These are phyloP conservation scores for Tilletia setariae DNA, from an alignment of 1,284 basidiomycete genomes.

Conservation along the genomic window DNA sequence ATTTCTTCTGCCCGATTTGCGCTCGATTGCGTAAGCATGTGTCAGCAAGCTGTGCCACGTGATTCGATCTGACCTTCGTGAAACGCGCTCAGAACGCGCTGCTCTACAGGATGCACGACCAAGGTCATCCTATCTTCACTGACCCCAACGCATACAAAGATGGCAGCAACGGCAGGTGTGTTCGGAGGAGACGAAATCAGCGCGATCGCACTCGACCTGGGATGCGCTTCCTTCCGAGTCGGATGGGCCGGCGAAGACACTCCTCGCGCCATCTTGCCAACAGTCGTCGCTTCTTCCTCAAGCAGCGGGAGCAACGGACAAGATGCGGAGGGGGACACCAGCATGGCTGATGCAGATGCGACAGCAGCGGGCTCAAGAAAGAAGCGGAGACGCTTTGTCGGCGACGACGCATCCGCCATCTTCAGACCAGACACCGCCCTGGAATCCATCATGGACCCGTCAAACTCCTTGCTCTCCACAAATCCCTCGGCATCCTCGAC, in stretches of 20 bases:
- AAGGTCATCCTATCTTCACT: too few species aligned
- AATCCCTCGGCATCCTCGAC: conserved; percentile 65
- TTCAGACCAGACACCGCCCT: conserved; percentile 10
- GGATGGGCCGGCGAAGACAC: conserved; percentile 91
- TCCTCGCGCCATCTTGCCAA: conserved; percentile 86
- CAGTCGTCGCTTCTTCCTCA: conserved; percentile 49
- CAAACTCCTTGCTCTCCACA: conserved; percentile 69
- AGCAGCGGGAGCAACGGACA: conserved; percentile 15
- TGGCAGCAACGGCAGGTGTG: conserved; percentile 44
- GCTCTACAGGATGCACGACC: neutral
- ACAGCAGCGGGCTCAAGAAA: neutral
- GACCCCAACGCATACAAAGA: neutral
- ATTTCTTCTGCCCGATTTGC: too few species aligned
- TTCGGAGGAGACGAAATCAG: conserved; percentile 74
- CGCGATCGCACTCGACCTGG: conserved; percentile 91
- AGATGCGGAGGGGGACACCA: conserved; percentile 20
- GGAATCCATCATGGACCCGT: conserved; percentile 76
- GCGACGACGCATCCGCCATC: conserved; percentile 1
- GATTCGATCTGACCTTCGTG: neutral
- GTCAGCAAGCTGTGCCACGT: too few species aligned
- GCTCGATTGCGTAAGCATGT: neutral
- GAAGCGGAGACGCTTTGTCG: conserved; percentile 9
- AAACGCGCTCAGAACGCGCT: neutral
- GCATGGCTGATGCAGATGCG: conserved; percentile 25
- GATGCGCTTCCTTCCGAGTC: conserved; percentile 80